Evolutionary conservation across 257 asterid species (phyloP).

Genomic region (Solanum pennellii): DNA sequence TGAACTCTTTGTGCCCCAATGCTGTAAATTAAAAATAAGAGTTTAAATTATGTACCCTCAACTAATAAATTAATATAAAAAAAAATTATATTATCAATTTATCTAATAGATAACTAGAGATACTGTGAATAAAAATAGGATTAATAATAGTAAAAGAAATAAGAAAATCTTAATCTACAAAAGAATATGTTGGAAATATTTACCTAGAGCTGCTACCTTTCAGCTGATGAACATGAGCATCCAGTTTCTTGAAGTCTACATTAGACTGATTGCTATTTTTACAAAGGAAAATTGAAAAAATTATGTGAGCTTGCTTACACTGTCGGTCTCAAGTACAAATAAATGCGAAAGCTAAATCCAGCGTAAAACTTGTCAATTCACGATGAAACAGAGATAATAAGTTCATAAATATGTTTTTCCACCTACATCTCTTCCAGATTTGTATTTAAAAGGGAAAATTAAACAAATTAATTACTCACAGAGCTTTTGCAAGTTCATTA

Average conservation of each 20-base stretch:
- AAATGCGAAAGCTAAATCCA: neutral
- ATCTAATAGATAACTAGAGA: neutral
- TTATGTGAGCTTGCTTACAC: neutral
- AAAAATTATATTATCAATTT: neutral
- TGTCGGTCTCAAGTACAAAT: neutral
- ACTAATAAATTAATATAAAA: neutral
- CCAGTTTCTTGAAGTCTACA: constrained; percentile 22
- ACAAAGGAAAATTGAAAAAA: neutral
- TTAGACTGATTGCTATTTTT: constrained; percentile 5
- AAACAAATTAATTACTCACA: constrained; percentile 6
- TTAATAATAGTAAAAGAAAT: too few species aligned
- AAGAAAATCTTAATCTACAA: too few species aligned
- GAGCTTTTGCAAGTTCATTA: constrained; percentile 14
- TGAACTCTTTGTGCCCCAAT: constrained; percentile 30
- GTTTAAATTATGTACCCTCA: neutral
- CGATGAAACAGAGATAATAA: neutral
- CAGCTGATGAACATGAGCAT: constrained; percentile 31
- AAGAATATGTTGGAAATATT: neutral
- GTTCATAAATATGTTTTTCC: neutral
- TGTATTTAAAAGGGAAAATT: neutral
- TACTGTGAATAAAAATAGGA: neutral
- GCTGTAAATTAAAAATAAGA: constrained; percentile 2
- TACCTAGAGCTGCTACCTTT: constrained; percentile 38
- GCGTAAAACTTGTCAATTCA: neutral
- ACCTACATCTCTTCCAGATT: neutral